Evolutionary conservation across 2,329 filamentous ascomycete species (phyloP).

Genomic region (Aspergillus terreus): DNA sequence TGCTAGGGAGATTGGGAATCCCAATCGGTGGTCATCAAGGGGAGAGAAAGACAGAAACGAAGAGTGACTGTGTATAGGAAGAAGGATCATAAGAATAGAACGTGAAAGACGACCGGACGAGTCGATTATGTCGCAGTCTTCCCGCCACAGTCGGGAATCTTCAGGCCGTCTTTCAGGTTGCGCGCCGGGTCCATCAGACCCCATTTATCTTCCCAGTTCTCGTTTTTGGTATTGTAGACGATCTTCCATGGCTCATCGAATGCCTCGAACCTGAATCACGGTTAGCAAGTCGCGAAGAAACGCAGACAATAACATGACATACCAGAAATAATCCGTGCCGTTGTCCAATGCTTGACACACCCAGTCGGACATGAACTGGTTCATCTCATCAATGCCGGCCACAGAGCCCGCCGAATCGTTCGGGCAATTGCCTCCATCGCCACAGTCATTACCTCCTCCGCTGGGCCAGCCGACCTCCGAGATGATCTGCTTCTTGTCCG

Average conservation of each 20-base stretch:
- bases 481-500: constrained; percentile 70
- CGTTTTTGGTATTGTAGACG: constrained; percentile 59
- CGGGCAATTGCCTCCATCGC: constrained; percentile 55
- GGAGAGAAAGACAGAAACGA: constrained; percentile 3
- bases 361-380: constrained; percentile 81
- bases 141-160: constrained; percentile 82
- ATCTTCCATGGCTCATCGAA: constrained; percentile 98
- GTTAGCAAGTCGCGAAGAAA: constrained; percentile 11
- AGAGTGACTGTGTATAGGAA: not conserved
- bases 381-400: constrained; percentile 75
- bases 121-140: constrained; percentile 53
- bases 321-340: constrained; percentile 92
- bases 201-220: constrained; percentile 95
- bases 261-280: constrained; percentile 67
- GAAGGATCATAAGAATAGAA: not conserved
- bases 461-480: constrained; percentile 91
- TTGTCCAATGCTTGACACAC: constrained; percentile 76
- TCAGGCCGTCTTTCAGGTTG: constrained; percentile 77
- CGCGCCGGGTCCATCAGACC: constrained; percentile 82
- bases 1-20: not conserved
- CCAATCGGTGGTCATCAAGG: constrained; percentile 4
- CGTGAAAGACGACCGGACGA: not conserved
- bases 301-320: constrained; percentile 25
- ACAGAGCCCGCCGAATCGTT: constrained; percentile 60
- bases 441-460: constrained; percentile 75